Conservation (phyloP, 129 eudicot genomes). For the Centella asiatica region DNA sequence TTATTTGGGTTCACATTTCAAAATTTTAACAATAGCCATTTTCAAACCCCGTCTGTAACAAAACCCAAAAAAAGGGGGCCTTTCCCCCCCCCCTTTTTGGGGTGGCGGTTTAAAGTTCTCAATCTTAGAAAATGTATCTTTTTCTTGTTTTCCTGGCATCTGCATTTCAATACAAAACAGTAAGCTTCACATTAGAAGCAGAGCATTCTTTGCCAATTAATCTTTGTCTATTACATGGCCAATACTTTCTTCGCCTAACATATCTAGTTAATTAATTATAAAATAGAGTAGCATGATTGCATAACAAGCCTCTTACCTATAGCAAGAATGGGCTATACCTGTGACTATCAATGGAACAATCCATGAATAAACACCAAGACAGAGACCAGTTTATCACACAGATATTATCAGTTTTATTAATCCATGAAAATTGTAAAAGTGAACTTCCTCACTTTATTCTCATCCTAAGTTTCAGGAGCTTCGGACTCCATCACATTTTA, state of each 20-base stretch:
- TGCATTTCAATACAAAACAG: too few species aligned
- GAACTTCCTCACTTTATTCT: background rate
- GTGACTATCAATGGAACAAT: background rate
- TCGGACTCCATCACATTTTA: background rate
- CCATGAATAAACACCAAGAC: background rate
- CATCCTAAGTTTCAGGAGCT: background rate
- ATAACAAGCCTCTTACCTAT: background rate
- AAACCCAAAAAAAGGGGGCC: too few species aligned
- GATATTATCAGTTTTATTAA: background rate
- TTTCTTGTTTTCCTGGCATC: too few species aligned
- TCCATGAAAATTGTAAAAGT: background rate
- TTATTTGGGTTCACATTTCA: too few species aligned
- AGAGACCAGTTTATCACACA: background rate
- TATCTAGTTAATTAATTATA: background rate
- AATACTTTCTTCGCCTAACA: background rate
- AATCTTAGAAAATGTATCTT: too few species aligned
- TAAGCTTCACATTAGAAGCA: too few species aligned
- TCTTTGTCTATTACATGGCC: background rate
- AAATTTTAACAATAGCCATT: too few species aligned
- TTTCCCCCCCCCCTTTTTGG: too few species aligned
- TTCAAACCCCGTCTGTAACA: too few species aligned
- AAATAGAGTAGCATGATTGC: background rate
- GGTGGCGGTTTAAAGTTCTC: too few species aligned
- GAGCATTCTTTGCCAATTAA: too few species aligned
- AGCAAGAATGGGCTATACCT: background rate